These are phyloP conservation scores for Ambrosiella cleistominuta DNA, from an alignment of 2,329 filamentous ascomycete species.

Conservation along the genomic window DNA sequence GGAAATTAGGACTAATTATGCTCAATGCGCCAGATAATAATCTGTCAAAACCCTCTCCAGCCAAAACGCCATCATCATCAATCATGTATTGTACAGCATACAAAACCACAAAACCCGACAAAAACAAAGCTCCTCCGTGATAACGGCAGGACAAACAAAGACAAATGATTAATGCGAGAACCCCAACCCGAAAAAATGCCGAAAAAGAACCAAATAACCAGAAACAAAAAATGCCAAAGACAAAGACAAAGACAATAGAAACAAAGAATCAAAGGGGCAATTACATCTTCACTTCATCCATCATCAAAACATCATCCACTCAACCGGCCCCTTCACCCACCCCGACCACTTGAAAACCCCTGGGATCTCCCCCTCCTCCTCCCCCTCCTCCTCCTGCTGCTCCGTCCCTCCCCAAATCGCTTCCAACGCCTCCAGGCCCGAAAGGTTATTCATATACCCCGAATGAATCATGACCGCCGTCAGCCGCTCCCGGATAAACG, in stretches of 20 bases:
- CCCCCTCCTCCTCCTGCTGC: slow-evolving; percentile 11
- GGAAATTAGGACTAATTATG: not conserved
- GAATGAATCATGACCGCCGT: slow-evolving; percentile 73
- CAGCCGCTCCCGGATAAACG: slow-evolving; percentile 63
- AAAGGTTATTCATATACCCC: slow-evolving; percentile 86
- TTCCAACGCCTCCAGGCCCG: slow-evolving; percentile 70
- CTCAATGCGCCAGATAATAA: slow-evolving; percentile 3
- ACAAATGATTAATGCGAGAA: too few relatives aligned
- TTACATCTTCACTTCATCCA: not conserved
- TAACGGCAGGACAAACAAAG: too few relatives aligned
- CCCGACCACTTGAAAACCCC: slow-evolving; percentile 36
- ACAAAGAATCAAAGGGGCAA: not conserved
- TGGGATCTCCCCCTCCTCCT: not conserved
- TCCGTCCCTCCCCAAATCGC: slow-evolving; percentile 51
- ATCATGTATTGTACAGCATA: not conserved
- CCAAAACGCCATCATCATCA: not conserved
- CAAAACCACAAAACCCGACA: not conserved
- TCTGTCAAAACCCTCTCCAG: not conserved
- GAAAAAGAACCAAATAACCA: not conserved
- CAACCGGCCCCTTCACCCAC: slow-evolving; percentile 39
- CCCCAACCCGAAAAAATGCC: not conserved
- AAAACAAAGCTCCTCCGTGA: not conserved
- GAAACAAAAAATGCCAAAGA: not conserved
- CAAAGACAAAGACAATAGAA: not conserved
- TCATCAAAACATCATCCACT: slow-evolving; percentile 47